These are phyloP conservation scores for Henckelia pumila DNA, from an alignment of 257 asterid genomes.

Conservation along the genomic window DNA sequence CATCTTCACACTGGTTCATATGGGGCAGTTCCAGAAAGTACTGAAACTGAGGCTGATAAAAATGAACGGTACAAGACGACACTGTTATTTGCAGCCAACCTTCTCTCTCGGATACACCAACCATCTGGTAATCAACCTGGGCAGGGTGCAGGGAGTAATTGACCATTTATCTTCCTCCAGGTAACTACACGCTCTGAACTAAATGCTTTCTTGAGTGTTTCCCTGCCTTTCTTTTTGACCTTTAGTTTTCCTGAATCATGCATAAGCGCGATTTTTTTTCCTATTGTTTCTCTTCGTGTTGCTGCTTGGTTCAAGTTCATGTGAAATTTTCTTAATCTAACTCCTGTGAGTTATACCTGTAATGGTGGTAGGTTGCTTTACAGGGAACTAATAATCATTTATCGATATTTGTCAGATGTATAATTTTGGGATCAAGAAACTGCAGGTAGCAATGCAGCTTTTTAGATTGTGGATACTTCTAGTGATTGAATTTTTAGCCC, in stretches of 20 bases:
- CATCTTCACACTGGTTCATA: slow-evolving; percentile 48
- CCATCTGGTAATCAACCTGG: slow-evolving; percentile 65
- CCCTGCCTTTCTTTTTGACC: neutral
- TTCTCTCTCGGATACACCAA: slow-evolving; percentile 75
- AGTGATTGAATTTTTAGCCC: slow-evolving; percentile 9
- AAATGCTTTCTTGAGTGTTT: slow-evolving; percentile 11
- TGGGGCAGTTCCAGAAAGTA: slow-evolving; percentile 55
- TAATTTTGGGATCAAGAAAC: slow-evolving; percentile 14
- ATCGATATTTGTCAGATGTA: slow-evolving; percentile 8
- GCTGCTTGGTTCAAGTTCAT: slow-evolving; percentile 21
- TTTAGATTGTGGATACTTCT: slow-evolving; percentile 7
- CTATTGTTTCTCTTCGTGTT: slow-evolving; percentile 18
- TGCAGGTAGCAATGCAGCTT: neutral
- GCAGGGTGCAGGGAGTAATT: slow-evolving; percentile 65
- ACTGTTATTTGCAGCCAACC: slow-evolving; percentile 85
- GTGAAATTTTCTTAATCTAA: neutral
- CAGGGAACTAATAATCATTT: slow-evolving; percentile 10
- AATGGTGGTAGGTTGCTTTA: slow-evolving; percentile 19
- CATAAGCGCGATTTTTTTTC: neutral
- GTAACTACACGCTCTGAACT: slow-evolving; percentile 38
- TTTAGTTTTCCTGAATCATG: slow-evolving; percentile 23
- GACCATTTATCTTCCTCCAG: slow-evolving; percentile 45
- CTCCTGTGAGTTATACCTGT: slow-evolving; percentile 7
- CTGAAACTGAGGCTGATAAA: slow-evolving; percentile 84
- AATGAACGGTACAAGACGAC: slow-evolving; percentile 85